Base-by-base conservation (phyloP, 2,329 filamentous ascomycete species). In the Paecilomyces sp. region DNA sequence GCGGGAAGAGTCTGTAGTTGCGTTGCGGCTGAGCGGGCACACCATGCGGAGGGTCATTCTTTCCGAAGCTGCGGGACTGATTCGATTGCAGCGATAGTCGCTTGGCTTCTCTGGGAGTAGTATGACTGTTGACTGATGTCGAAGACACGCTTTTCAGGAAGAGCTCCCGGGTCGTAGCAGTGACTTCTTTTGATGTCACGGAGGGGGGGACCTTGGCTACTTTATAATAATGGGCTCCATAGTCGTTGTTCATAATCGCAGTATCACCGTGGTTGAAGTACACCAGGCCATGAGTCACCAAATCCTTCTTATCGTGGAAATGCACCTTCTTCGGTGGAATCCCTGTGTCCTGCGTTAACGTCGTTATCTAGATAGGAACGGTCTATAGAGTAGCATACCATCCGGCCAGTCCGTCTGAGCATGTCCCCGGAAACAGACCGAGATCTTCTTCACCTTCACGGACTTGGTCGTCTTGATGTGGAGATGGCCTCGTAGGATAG, bases 381-480 rank as follows among this genome's bases (percentile, higher is more conserved):
- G 31, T 22, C 30, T 47, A 56, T 22, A 52, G 36, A 57, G 33
- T 57, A 25, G 51, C 65, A 59, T 70, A 84, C 86, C 91, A 78
- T 97, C 94, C 15, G 94, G 93, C 94, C 94, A 99, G 70, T 96
- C 92, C 1, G 94, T 97, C 64, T 89, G 85, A 2, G 92, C 91
- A 70, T 87, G 88, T 31, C 93, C 94, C 50, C 88, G 85, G 66
- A 99, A 90, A 68, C 90, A 93, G 57, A 99, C 80, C 5, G 89
- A 92, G 25, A 99, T 85, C 3, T 91, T 88, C 79, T 96, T 97
- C 65, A 99, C 87, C 76, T 99, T 99, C 54, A 92, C 86, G 64
- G 90, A 89, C 72, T 97, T 97, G 54, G 89, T 88, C 12, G 97
- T 84, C 61, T 88, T 88, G 47, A 99, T 73, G 67, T 90, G 88